phyloP scores from a whole-genome alignment of 495 filamentous ascomycete species.

The Penicillium paxilli region DNA sequence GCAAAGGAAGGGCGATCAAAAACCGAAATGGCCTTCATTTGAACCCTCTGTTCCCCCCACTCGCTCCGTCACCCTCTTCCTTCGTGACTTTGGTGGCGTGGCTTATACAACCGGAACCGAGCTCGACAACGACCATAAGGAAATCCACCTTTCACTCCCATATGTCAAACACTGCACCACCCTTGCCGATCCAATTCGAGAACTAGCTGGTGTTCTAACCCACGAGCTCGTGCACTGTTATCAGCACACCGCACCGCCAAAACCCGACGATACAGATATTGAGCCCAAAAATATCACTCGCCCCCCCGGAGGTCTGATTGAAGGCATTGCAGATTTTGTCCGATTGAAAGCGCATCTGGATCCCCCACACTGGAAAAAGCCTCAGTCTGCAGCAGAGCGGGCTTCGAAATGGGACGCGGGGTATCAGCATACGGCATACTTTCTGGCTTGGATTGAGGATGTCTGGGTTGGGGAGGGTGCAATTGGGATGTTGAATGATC shows the following conservation, averaged over 20 bases:
- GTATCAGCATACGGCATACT: constrained; percentile 91
- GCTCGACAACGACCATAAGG: constrained; percentile 87
- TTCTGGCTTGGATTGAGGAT: constrained; percentile 70
- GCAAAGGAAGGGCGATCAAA: constrained; percentile 2
- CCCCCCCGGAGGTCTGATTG: constrained; percentile 76
- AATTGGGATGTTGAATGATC: constrained; percentile 72
- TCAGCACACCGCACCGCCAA: constrained; percentile 70
- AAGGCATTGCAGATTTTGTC: constrained; percentile 95
- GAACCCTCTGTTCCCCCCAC: constrained; percentile 48
- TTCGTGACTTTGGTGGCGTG: constrained; percentile 76
- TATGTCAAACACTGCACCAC: constrained; percentile 63
- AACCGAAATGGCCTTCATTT: constrained; percentile 18
- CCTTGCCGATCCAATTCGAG: constrained; percentile 40
- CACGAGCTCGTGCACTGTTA: constrained; percentile 98
- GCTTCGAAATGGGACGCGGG: constrained; percentile 76
- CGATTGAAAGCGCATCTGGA: constrained; percentile 68
- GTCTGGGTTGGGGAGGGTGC: constrained; percentile 72
- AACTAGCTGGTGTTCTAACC: constrained; percentile 80
- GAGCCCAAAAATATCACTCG: constrained; percentile 14
- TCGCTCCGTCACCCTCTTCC: constrained; percentile 84
- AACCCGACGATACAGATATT: constrained; percentile 24
- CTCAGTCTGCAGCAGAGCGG: constrained; percentile 46
- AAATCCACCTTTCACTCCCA: constrained; percentile 82
- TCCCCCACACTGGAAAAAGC: constrained; percentile 82
- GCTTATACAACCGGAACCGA: constrained; percentile 86